Base-by-base conservation (phyloP, 1,284 basidiomycete genomes). In the Lentinus polychrous region DNA sequence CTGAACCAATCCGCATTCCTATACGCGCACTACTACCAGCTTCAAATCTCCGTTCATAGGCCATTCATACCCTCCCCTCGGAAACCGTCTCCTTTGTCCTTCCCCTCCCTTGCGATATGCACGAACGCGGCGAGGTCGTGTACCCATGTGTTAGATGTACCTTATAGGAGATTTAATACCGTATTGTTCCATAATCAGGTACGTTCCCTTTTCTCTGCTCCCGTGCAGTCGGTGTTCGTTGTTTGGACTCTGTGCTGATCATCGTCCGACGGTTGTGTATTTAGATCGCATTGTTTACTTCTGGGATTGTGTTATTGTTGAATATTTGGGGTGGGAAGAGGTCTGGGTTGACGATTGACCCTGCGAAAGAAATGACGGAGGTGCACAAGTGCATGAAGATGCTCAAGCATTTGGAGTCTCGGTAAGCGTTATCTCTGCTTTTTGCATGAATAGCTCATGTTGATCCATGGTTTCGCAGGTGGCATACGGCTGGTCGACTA, bases 301-400 rank as follows among this genome's bases (percentile, higher is more conserved):
- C 83, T 0, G 82, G 76, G 0, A 75, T 87, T 48, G 79, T 89
- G 15, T 69, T 90, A 3, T 65, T 91, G 45, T 69, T 91, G 53
- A 84, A 80, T 54, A 81, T 89, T 15, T 91, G 87, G 78, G 81
- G 81, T 12, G 80, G 79, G 14, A 81, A 78, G 59, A 72, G 76
- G 44, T 74, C 77, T n/a, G 78, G 79, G 10, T 63, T 75, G 17
- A 66, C 69, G 10, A 68, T 66, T 1, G 79, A 86, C 51, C 69
- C 77, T 0, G 72, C 74, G 44, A 76, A 78, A 54, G 80, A 86
- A 56, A 78, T 87, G 71, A 69, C 69, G 40, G 86, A 90, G 56
- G 82, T 91, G 23, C 71, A 81, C 53, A 81, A 79, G 56, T 86
- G 86, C 57, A 78, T 89, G 69, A 68, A 75, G 27, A 77, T 78